Evolutionary conservation across 2,329 filamentous ascomycete species (phyloP), one percentile per base, ranked within the genome.

Genomic region (Tolypocladium sp.): DNA sequence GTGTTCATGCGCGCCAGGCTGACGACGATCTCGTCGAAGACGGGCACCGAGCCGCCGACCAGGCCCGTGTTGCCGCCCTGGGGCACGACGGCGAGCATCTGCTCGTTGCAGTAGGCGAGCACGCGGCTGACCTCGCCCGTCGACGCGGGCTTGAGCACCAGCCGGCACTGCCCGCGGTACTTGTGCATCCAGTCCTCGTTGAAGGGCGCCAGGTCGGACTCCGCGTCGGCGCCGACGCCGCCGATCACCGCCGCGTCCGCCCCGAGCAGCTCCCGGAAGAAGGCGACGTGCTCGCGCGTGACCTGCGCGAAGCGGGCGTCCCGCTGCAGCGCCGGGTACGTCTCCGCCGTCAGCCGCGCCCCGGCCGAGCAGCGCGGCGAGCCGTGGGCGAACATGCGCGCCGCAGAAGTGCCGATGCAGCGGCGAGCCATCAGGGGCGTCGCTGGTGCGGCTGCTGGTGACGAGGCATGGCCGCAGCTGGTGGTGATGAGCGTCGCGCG

Each of bases 111-210:
- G 81, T 97, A 97, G 73, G 89, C 88, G 67, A 99, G 76, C 61
- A 97, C 87, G 76, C 89, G 83, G 83, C 91, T 96, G 67, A 97
- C 90, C 74, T 99, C 88, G 68, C 93, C 87, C 0, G 91, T 93
- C 20, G 85, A 89, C 57, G 82, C 84, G 13, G 94, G 94, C 76
- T 92, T 95, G 63, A 99, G 77, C 5, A 97, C 92, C 33, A 99
- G 79, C 69, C 87, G 86, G 62, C 90, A 86, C 74, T 97, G 92
- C 37, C 94, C 95, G 62, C 90, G 87, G 78, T 96, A 99, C 77
- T 99, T 99, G 75, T 90, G 88, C 92, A 99, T 97, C 94, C 95
- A 99, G 77, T 99, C 94, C 71, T 87, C 86, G 75, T 99, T 99
- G 82, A 92, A 99, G 9, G 90, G 84, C 71, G 94, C 91, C 64